phyloP scores from a whole-genome alignment of 2,329 filamentous ascomycete species.

The Aspergillus sp. region DNA sequence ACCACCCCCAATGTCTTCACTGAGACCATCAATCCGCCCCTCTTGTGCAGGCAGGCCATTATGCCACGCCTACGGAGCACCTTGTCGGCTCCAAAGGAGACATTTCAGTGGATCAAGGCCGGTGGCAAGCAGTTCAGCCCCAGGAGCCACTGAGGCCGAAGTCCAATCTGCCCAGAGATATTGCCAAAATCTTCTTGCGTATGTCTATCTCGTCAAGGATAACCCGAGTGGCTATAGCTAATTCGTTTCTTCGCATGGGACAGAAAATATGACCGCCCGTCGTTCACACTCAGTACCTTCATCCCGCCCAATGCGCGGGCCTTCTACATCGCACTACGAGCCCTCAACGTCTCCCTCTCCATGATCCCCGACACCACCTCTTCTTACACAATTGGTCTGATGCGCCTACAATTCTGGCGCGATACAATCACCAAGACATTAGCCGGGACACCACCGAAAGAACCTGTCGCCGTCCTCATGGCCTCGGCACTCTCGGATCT shows the following conservation, averaged over 20 bases:
- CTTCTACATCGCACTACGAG: constrained; percentile 81
- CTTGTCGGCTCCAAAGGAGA: background rate
- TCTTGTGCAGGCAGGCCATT: constrained; percentile 12
- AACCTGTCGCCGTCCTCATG: constrained; percentile 82
- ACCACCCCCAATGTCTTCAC: constrained; percentile 11
- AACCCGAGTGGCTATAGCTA: constrained; percentile 4
- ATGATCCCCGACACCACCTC: constrained; percentile 84
- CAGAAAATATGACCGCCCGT: constrained; percentile 82
- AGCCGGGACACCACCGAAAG: constrained; percentile 69
- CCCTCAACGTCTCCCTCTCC: constrained; percentile 87
- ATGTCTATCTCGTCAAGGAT: constrained; percentile 8
- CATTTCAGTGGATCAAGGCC: constrained; percentile 18
- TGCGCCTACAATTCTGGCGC: constrained; percentile 94
- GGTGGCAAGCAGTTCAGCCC: constrained; percentile 8
- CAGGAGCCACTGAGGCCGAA: constrained; percentile 36
- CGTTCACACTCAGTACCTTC: constrained; percentile 77
- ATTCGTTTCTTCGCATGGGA: background rate
- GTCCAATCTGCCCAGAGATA: constrained; percentile 49
- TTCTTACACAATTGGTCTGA: constrained; percentile 72
- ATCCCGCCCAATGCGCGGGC: constrained; percentile 66
- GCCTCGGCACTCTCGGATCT: constrained; percentile 60
- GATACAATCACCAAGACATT: constrained; percentile 75
- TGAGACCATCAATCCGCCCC: constrained; percentile 14
- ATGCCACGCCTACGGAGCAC: constrained; percentile 3
- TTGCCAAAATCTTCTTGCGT: constrained; percentile 52